Conservation (phyloP, 164 flowering plant species). For the Litsea cubeba region DNA sequence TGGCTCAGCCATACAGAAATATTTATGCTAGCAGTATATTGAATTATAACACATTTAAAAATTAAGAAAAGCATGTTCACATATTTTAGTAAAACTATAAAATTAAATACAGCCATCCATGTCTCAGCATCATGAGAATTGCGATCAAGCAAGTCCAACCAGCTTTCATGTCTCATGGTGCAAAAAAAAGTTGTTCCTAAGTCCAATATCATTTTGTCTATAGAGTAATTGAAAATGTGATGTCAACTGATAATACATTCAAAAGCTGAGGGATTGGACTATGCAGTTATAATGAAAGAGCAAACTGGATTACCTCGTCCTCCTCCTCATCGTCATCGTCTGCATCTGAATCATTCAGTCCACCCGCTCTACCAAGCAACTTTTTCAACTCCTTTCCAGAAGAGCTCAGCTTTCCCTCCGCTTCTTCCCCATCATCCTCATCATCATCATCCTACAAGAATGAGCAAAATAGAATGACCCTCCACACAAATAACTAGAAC, state of each 20-base stretch:
- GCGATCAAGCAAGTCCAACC: neutral
- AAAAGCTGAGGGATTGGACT: neutral
- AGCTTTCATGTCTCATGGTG: no score
- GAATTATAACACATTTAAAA: no score
- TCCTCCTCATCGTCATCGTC: conserved; percentile 93
- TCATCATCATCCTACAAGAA: conserved; percentile 84
- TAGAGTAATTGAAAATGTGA: neutral
- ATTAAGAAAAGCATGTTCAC: neutral
- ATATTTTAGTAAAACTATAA: neutral
- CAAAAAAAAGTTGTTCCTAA: no score
- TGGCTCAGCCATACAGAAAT: no score
- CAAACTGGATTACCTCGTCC: conserved; percentile 54
- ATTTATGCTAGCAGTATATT: no score
- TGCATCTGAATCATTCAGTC: conserved; percentile 74
- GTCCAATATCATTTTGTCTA: neutral
- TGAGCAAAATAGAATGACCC: conserved; percentile 2
- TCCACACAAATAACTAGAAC: neutral
- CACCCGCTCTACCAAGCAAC: conserved; percentile 66
- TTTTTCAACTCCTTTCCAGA: conserved; percentile 96
- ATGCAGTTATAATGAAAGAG: neutral
- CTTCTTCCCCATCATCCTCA: conserved; percentile 60
- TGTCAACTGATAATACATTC: neutral
- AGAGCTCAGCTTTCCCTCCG: conserved; percentile 85
- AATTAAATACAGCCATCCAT: neutral
- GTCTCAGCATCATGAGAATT: neutral